Base-by-base conservation (phyloP, 2,329 filamentous ascomycete genomes). In the Pseudogymnoascus sp. region DNA sequence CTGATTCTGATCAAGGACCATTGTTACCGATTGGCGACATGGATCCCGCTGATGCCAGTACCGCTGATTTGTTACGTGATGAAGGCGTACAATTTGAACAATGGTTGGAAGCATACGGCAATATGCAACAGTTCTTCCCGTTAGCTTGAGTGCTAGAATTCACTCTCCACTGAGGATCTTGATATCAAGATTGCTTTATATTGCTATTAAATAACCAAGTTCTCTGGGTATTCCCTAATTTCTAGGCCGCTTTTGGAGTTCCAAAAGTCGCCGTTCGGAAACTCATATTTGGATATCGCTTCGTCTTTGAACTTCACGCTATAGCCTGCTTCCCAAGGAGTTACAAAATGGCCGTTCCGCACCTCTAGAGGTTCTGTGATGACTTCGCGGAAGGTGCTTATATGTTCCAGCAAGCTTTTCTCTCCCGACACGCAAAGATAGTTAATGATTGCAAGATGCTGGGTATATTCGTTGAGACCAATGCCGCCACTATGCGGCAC, bases 301-400 rank as follows among this genome's bases (percentile, higher is more conserved):
- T 37, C 36, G 36, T 37, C 36, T 13, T 62, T 62, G 19, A 43
- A 62, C 84, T 96, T 90, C 1, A 96, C 92, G 71, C 89, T 92
- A 77, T 96, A 96, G 0, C 92, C 92, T 0, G 91, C 82, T 73
- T 90, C 86, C 66, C 78, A 86, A 0, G 92, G 92, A 1, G 92
- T 96, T 68, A 88, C 88, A 78, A 93, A 95, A 77, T 90, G 93
- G 5, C 92, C 92, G 68, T 92, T 86, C 77, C 86, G 84, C 71
- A 96, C 90, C 65, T 87, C 83, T 1, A 85, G 83, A 0, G 92
- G 92, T 75, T 95, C 83, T 73, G 90, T 79, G 75, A 96, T 96
- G 78, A 96, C 91, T 82, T 96, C 92, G 76, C 96, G 92, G 73
- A 96, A 77, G 75, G 95, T 90, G 74, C 96, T 91, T 31, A 96